Evolutionary conservation across 1,139 yeast genomes (phyloP).

Genomic region (Blastobotrys aristatus): DNA sequence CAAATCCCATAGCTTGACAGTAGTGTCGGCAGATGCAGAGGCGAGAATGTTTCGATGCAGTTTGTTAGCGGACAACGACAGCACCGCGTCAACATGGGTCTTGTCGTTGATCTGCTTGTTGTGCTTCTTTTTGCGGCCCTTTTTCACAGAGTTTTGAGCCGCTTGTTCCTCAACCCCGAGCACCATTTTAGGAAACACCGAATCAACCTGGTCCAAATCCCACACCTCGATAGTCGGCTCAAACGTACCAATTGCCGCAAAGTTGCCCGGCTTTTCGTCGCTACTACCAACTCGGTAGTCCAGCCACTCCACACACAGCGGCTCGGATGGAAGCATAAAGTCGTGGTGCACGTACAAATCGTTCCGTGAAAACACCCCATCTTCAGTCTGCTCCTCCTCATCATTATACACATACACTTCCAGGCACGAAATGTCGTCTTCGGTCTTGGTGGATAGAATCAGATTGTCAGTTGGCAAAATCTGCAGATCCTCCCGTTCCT

Average conservation of each 20-base stretch:
- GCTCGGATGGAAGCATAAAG: conserved; percentile 94
- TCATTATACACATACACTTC: conserved; percentile 95
- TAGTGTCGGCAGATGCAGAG: conserved; percentile 91
- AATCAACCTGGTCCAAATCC: conserved; percentile 90
- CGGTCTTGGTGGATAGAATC: conserved; percentile 89
- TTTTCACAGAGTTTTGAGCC: conserved; percentile 35
- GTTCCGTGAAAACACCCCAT: conserved; percentile 53
- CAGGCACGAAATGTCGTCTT: conserved; percentile 86
- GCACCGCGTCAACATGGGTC: conserved; percentile 91
- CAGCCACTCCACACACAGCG: conserved; percentile 94
- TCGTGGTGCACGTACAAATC: conserved; percentile 92
- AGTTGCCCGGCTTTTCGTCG: conserved; percentile 62
- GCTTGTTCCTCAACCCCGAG: conserved; percentile 54
- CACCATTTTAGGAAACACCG: conserved; percentile 90
- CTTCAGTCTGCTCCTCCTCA: conserved; percentile 48
- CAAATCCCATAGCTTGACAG: conserved; percentile 94
- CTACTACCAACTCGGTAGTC: conserved; percentile 49
- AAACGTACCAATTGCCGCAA: conserved; percentile 94
- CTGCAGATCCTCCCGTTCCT: conserved; percentile 77
- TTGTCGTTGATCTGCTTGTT: conserved; percentile 53
- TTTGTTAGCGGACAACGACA: conserved; percentile 79
- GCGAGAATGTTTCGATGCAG: conserved; percentile 81
- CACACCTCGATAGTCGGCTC: conserved; percentile 97
- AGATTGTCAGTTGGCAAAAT: conserved; percentile 87
- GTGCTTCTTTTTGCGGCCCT: conserved; percentile 50